phyloP scores from a whole-genome alignment of 2,329 filamentous ascomycete species.

The Fusarium paranaense region DNA sequence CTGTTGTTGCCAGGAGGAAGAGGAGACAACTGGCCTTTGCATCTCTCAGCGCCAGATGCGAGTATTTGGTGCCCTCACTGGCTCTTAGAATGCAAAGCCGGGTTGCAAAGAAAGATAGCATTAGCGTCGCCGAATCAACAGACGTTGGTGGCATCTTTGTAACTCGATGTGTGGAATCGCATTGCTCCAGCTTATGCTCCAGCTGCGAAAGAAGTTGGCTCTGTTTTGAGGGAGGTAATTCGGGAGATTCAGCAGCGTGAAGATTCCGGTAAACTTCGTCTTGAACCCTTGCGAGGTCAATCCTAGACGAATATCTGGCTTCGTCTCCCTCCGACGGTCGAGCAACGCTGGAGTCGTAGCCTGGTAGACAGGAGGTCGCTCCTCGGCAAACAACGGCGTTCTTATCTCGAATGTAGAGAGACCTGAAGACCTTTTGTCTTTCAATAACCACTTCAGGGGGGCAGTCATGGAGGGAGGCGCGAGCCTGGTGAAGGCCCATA shows the following conservation, averaged over 20 bases:
- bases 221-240: conserved; percentile 1
- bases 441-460: conserved; percentile 29
- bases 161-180: conserved; percentile 30
- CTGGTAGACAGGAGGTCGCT: conserved; percentile 33
- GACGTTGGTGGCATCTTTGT: conserved; percentile 21
- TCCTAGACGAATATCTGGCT: conserved; percentile 16
- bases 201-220: conserved; percentile 20
- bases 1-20: conserved; percentile 36
- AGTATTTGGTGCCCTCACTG: conserved; percentile 6
- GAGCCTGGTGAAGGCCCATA: conserved; percentile 42
- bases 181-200: conserved; percentile 39
- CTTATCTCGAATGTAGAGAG: conserved; percentile 43
- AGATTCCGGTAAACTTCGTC: conserved; percentile 40
- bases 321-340: conserved; percentile 9
- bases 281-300: conserved; percentile 40
- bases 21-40: conserved; percentile 41
- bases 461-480: conserved; percentile 10
- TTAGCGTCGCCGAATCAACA: conserved; percentile 13
- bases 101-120: conserved; percentile 40
- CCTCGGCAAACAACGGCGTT: conserved; percentile 39
- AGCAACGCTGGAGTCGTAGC: conserved; percentile 26
- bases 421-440: conserved; percentile 39
- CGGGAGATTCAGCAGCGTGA: conserved; percentile 23
- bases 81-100: conserved; percentile 31
- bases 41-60: conserved; percentile 19